Percentiles rank a stretch among this genome's conserved stretches.
Conservation (phyloP, 2,329 filamentous ascomycete species). For the Fusarium mundagurra region DNA sequence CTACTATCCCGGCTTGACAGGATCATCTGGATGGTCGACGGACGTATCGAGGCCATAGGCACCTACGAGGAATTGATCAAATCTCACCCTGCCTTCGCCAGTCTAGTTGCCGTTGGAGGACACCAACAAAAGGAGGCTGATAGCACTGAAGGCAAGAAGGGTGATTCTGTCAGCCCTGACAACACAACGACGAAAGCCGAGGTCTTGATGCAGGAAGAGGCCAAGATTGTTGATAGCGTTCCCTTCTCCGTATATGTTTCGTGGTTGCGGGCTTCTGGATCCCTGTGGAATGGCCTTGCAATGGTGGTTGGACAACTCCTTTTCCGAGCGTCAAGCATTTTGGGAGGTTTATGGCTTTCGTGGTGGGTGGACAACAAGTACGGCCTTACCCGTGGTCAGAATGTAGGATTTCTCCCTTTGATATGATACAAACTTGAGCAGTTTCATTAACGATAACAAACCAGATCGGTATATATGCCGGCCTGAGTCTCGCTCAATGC, state of each 20-base stretch:
- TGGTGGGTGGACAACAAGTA: constrained; percentile 1
- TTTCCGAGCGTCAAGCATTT: not conserved
- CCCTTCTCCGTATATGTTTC: not conserved
- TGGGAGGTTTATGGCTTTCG: not conserved
- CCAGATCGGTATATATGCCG: not conserved
- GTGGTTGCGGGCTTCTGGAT: not conserved
- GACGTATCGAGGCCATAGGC: not conserved
- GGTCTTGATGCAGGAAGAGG: not conserved
- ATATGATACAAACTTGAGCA: not conserved
- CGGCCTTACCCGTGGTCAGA: not conserved
- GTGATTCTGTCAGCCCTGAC: not conserved
- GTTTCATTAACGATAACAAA: not conserved
- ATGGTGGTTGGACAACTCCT: not conserved
- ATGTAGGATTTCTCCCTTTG: not conserved
- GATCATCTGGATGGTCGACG: not conserved
- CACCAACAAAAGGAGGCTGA: not conserved
- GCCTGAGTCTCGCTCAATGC: not conserved
- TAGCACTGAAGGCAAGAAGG: not conserved
- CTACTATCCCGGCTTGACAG: not conserved
- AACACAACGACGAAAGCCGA: not conserved
- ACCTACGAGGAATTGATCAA: not conserved
- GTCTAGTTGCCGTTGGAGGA: not conserved
- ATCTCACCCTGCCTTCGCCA: not conserved
- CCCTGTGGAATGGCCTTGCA: not conserved
- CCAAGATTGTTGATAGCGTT: not conserved